Evolutionary conservation across 441 rosid species (phyloP).

Genomic region (Arabidopsis hybrid): DNA sequence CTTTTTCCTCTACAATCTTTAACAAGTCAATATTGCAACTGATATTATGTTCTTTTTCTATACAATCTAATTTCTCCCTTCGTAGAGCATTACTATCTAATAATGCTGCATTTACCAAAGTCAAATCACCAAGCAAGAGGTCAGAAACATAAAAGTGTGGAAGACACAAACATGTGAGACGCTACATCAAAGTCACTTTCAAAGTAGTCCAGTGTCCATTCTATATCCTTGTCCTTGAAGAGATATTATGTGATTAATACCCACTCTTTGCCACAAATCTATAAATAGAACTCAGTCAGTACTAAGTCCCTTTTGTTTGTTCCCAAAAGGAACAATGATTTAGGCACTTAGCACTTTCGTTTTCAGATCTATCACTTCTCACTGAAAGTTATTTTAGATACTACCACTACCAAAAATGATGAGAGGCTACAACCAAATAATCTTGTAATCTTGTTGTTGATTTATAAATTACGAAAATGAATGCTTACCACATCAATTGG

Average conservation of each 20-base stretch:
- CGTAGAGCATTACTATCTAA: slow-evolving; percentile 24
- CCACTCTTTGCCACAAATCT: slow-evolving; percentile 31
- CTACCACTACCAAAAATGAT: slow-evolving; percentile 24
- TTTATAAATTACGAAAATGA: slow-evolving; percentile 29
- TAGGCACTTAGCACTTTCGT: slow-evolving; percentile 22
- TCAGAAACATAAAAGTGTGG: slow-evolving; percentile 25
- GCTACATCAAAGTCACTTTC: slow-evolving; percentile 35
- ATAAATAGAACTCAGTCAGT: slow-evolving; percentile 22
- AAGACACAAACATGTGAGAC: slow-evolving; percentile 46
- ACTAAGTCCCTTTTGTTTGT: slow-evolving; percentile 18
- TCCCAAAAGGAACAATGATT: neutral
- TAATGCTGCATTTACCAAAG: slow-evolving; percentile 31
- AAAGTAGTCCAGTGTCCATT: slow-evolving; percentile 35
- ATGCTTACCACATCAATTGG: slow-evolving; percentile 78
- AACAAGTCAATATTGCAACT: too few species aligned
- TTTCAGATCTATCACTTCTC: slow-evolving; percentile 31
- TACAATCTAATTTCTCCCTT: slow-evolving; percentile 30
- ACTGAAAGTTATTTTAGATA: slow-evolving; percentile 27
- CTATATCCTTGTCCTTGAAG: slow-evolving; percentile 26
- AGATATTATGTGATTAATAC: slow-evolving; percentile 15
- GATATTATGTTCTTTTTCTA: neutral
- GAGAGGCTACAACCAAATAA: slow-evolving; percentile 15
- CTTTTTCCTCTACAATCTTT: slow-evolving; percentile 1
- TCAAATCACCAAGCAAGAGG: slow-evolving; percentile 27
- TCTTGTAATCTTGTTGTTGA: slow-evolving; percentile 30